Percentiles rank a stretch among this genome's conserved stretches.
Evolutionary conservation across 176 grass and related monocot species (phyloP).

Genomic region (Avena insularis): DNA sequence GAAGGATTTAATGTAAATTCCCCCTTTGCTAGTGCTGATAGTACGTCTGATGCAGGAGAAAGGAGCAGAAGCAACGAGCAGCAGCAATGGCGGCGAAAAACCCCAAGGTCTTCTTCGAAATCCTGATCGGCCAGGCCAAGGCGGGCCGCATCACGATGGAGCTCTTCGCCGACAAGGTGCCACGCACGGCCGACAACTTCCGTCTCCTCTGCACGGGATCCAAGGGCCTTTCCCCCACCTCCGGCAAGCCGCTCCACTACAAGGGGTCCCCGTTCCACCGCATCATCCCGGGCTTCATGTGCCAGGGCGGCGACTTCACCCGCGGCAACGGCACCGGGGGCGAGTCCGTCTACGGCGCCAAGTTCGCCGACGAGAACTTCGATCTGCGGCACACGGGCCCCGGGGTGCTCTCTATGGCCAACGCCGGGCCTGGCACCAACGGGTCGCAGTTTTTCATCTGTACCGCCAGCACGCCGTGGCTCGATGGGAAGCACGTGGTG

Average conservation of each 20-base stretch:
- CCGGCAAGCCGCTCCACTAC: conserved; percentile 68
- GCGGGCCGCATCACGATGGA: conserved; percentile 72
- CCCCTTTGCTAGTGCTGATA: too few species aligned
- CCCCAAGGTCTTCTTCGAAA: conserved; percentile 85
- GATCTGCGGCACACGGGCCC: conserved; percentile 61
- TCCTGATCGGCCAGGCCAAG: conserved; percentile 65
- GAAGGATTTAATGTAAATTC: too few species aligned
- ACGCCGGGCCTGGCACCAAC: conserved; percentile 73
- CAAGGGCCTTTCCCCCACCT: conserved; percentile 49
- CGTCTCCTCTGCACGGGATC: conserved; percentile 74
- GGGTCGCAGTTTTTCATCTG: conserved; percentile 85
- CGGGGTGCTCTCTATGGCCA: conserved; percentile 76
- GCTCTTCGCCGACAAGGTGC: conserved; percentile 63
- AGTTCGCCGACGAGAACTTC: conserved; percentile 78
- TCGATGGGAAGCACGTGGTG: conserved; percentile 75
- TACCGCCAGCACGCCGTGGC: conserved; percentile 57
- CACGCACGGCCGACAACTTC: conserved; percentile 79
- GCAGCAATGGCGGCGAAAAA: conserved; percentile 40
- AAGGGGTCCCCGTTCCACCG: conserved; percentile 79
- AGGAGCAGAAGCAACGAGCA: too few species aligned
- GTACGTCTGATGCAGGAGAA: too few species aligned
- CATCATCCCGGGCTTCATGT: conserved; percentile 77
- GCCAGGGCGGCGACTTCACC: conserved; percentile 86
- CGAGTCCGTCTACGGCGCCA: conserved; percentile 72
- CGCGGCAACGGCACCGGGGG: conserved; percentile 73